These are phyloP conservation scores for Kandelia obovata DNA, from an alignment of 345 rosid species.

Conservation along the genomic window DNA sequence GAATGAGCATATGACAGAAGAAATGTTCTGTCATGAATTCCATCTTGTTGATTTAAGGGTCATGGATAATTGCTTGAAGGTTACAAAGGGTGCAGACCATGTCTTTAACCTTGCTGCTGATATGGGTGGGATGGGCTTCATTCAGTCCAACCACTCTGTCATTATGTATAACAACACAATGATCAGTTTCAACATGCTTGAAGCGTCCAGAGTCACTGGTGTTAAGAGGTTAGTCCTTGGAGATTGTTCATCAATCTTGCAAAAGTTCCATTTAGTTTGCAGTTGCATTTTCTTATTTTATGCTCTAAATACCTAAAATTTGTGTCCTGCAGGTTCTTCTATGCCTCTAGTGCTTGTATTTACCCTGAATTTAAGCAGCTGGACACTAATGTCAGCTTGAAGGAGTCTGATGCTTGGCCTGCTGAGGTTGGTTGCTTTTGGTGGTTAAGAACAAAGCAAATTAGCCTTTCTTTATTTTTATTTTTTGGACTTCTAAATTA, in stretches of 20 bases:
- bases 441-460: neutral
- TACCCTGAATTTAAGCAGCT: constrained; percentile 98
- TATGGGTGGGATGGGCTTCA: constrained; percentile 99
- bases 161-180: constrained; percentile 97
- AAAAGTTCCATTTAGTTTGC: neutral
- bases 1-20: constrained; percentile 98
- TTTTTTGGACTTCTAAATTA: neutral
- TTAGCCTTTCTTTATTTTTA: neutral
- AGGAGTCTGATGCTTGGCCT: constrained; percentile 99
- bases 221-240: constrained; percentile 62
- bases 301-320: constrained; percentile 8
- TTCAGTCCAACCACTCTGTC: constrained; percentile 96
- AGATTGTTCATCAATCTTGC: neutral
- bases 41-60: constrained; percentile 95
- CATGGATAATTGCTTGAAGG: constrained; percentile 93
- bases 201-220: constrained; percentile 85
- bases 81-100: constrained; percentile 68
- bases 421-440: constrained; percentile 72
- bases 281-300: neutral
- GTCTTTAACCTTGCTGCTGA: constrained; percentile 99
- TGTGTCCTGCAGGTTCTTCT: constrained; percentile 65
- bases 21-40: constrained; percentile 95
- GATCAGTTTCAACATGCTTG: constrained; percentile 98
- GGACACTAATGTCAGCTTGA: constrained; percentile 95
- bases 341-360: constrained; percentile 99